Percentiles rank a stretch among this genome's conserved stretches.
Conservation (phyloP, 441 rosid species). For the Isatis lusitanica region DNA sequence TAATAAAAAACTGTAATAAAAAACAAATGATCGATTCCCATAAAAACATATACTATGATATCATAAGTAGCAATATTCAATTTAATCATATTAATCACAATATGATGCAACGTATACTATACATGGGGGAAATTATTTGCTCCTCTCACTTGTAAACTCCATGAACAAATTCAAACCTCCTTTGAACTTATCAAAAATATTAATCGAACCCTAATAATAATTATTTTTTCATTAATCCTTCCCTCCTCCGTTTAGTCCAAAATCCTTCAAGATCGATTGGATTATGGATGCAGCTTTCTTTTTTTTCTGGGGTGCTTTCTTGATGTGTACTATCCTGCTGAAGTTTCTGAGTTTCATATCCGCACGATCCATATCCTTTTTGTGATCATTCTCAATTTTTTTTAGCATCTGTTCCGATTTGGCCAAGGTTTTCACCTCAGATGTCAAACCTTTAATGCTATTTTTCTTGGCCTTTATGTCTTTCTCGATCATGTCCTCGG, state of each 20-base stretch:
- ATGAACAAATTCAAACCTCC: constrained; percentile 19
- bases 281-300: constrained; percentile 23
- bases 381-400: constrained; percentile 5
- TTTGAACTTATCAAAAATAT: constrained; percentile 5
- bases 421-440: constrained; percentile 10
- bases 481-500: constrained; percentile 14
- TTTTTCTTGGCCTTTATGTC: constrained; percentile 15
- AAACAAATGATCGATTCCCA: not conserved
- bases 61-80: constrained; percentile 13
- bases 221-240: not conserved
- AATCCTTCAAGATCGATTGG: constrained; percentile 31
- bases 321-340: not conserved
- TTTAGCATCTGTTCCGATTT: constrained; percentile 3
- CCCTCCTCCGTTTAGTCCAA: constrained; percentile 29
- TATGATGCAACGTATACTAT: constrained; percentile 5
- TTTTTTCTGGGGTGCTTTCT: not conserved
- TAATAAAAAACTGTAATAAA: not conserved
- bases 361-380: not conserved
- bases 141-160: constrained; percentile 29
- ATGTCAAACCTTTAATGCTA: not conserved
- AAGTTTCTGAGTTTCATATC: constrained; percentile 6
- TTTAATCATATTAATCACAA: constrained; percentile 14
- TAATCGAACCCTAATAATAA: not conserved
- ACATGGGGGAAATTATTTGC: not conserved
- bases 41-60: not conserved